Conservation (phyloP, 352 stramenopile species). For the Phytopythium montanum region DNA sequence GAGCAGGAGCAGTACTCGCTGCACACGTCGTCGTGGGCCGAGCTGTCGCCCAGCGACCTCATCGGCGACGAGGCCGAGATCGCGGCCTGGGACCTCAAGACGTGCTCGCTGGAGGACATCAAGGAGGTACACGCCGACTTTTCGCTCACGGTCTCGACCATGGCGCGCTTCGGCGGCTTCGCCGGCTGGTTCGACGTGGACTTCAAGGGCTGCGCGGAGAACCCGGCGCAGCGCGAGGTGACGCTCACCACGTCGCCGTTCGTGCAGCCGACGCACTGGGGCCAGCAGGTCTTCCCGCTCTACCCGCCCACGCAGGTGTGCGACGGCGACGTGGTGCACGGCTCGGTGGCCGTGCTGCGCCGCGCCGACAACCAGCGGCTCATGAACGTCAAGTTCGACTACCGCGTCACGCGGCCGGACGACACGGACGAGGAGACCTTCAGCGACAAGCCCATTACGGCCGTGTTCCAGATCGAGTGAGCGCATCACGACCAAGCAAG, state of each 20-base stretch:
- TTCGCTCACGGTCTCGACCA: slow-evolving; percentile 81
- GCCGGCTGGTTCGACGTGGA: slow-evolving; percentile 99
- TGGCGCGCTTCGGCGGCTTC: slow-evolving; percentile 91
- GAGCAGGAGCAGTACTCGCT: slow-evolving; percentile 89
- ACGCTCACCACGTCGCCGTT: slow-evolving; percentile 91
- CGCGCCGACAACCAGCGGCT: slow-evolving; percentile 85
- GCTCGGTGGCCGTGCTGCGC: slow-evolving; percentile 68
- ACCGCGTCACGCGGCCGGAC: slow-evolving; percentile 61
- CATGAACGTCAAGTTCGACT: slow-evolving; percentile 89
- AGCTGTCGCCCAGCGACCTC: slow-evolving; percentile 70
- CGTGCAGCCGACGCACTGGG: slow-evolving; percentile 87
- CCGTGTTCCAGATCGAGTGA: slow-evolving; percentile 88
- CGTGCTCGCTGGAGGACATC: slow-evolving; percentile 81
- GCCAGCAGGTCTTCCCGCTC: slow-evolving; percentile 83
- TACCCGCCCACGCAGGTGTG: slow-evolving; percentile 83
- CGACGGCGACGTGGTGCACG: slow-evolving; percentile 70
- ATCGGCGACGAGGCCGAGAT: slow-evolving; percentile 85
- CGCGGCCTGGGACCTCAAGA: slow-evolving; percentile 78
- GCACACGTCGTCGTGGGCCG: slow-evolving; percentile 80
- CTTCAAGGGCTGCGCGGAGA: slow-evolving; percentile 91
- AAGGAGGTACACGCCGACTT: slow-evolving; percentile 70
- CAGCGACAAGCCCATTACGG: slow-evolving; percentile 38
- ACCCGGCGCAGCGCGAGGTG: slow-evolving; percentile 73
- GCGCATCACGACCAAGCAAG: neutral
- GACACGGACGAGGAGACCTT: slow-evolving; percentile 42